phyloP scores from a whole-genome alignment of 2,329 filamentous ascomycete species.

The Lachnellula suecica region DNA sequence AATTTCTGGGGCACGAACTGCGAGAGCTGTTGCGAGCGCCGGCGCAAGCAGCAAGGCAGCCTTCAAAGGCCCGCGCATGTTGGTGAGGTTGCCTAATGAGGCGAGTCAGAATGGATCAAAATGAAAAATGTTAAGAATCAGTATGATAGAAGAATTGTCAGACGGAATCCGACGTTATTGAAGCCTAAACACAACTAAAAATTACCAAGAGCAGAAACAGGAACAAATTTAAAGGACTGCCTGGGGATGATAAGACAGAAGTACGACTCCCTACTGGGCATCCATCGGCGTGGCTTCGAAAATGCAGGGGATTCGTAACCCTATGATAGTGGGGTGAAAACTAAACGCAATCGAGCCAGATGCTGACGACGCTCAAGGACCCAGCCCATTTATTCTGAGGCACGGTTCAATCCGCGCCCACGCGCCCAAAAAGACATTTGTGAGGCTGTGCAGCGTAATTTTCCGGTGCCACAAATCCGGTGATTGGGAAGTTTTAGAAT shows the following conservation, averaged over 20 bases:
- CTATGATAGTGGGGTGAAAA: neutral
- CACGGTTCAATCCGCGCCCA: neutral
- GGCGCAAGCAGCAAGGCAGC: conserved; percentile 30
- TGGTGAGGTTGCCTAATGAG: conserved; percentile 1
- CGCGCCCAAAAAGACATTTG: neutral
- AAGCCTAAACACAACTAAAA: conserved; percentile 5
- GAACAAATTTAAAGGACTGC: neutral
- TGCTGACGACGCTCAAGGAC: neutral
- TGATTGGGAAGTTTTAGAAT: neutral
- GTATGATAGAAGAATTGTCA: neutral
- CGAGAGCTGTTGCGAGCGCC: conserved; percentile 20
- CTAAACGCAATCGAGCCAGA: neutral
- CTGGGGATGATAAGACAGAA: neutral
- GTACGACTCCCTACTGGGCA: neutral
- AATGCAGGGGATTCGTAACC: neutral
- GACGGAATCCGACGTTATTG: neutral
- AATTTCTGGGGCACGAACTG: conserved; percentile 17
- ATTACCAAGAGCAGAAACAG: neutral
- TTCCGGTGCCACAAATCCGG: too few relatives aligned
- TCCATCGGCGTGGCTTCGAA: neutral
- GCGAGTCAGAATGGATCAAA: conserved; percentile 1
- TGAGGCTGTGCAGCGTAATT: too few relatives aligned
- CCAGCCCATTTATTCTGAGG: neutral
- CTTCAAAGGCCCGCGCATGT: conserved; percentile 33
- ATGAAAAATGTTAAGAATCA: neutral